phyloP scores from a whole-genome alignment of 495 filamentous ascomycete species.

The Trichoderma reesei region DNA sequence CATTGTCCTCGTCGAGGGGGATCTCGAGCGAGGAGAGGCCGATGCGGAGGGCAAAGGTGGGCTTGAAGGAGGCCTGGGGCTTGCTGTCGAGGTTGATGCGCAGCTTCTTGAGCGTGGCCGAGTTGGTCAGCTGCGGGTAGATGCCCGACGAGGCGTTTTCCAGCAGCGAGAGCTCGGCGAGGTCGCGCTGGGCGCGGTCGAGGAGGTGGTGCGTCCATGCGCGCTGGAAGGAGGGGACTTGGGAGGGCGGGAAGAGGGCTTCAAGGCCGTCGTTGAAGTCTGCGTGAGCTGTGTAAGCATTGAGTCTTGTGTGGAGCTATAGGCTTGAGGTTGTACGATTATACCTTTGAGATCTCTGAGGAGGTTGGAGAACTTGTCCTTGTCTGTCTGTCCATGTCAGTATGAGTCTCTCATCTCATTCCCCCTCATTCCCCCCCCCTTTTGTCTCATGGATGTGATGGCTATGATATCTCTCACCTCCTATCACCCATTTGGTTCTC shows the following conservation, averaged over 20 bases:
- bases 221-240: constrained; percentile 23
- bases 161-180: constrained; percentile 21
- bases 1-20: constrained; percentile 3
- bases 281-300: neutral
- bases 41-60: constrained; percentile 23
- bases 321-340: neutral
- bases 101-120: constrained; percentile 27
- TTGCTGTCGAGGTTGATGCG: constrained; percentile 28
- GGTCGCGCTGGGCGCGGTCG: constrained; percentile 19
- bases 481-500: constrained; percentile 28
- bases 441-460: neutral
- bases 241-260: constrained; percentile 25
- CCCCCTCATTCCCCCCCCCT: neutral
- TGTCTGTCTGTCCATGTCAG: constrained; percentile 16
- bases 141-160: constrained; percentile 23
- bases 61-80: constrained; percentile 20
- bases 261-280: constrained; percentile 32
- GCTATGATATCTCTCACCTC: neutral
- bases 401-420: neutral
- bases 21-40: constrained; percentile 14
- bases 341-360: constrained; percentile 22
- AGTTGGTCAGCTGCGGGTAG: constrained; percentile 25
- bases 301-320: neutral
- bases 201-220: constrained; percentile 28
- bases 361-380: constrained; percentile 28